These are phyloP conservation scores for Rhododendron simsii DNA, from an alignment of 148 eudicot species.

Conservation along the genomic window DNA sequence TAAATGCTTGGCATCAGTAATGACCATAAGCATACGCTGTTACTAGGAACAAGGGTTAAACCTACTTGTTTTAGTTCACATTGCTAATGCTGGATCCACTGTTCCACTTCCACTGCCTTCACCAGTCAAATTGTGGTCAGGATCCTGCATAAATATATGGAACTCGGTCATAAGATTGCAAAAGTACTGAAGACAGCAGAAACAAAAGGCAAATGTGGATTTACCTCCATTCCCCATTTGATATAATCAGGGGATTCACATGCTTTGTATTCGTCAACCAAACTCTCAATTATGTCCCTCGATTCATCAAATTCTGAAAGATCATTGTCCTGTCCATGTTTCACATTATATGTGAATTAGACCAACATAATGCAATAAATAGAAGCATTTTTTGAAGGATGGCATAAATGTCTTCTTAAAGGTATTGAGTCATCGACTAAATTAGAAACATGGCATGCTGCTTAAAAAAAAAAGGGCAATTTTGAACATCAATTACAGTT, in stretches of 20 bases:
- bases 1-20: neutral
- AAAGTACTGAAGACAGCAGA: constrained; percentile 3
- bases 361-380: neutral
- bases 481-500: neutral
- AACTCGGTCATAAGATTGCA: neutral
- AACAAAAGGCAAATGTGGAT: neutral
- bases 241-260: constrained; percentile 98
- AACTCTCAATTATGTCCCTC: constrained; percentile 84
- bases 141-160: constrained; percentile 50
- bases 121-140: constrained; percentile 57
- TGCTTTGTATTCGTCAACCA: constrained; percentile 99
- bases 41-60: neutral
- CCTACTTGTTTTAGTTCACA: constrained; percentile 30
- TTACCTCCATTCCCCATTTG: constrained; percentile 99
- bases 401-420: neutral
- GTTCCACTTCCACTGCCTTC: constrained; percentile 78
- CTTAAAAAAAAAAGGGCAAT: neutral
- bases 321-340: constrained; percentile 83
- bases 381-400: neutral
- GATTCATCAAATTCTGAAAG: constrained; percentile 98
- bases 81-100: constrained; percentile 53
- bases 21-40: neutral
- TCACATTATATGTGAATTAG: constrained; percentile 1
- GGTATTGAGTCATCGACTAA: neutral
- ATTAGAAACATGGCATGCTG: neutral